Base-by-base conservation (phyloP, 1,284 basidiomycete genomes). In the Trametes polyzona region DNA sequence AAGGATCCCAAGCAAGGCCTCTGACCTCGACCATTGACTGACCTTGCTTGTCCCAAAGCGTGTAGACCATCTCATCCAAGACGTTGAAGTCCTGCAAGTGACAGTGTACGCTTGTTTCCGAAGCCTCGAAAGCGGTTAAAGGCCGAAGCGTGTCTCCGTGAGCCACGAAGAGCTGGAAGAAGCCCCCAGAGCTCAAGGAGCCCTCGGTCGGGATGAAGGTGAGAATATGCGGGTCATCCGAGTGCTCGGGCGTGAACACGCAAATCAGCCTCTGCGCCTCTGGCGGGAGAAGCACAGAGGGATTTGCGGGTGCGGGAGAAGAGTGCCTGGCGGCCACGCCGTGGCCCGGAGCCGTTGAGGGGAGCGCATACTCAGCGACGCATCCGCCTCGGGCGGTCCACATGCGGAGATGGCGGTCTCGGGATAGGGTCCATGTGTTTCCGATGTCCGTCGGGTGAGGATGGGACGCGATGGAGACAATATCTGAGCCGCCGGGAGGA, bases 381-480 rank as follows among this genome's bases (percentile, higher is more conserved):
- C 89, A 91, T 26, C 88, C 87, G 47, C 83, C 78, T 66, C 84
- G 83, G 37, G 83, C 77, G 61, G 85, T 87, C 94, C 95, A 98
- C 39, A 92, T 79, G 46, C 93, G 83, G 41, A 97, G 77, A 52
- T 88, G 89, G 54, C 89, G 83, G 75, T 97, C 94, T 55, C 93
- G 81, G n/a, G 94, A 94, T 46, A 97, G 80, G 1, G 93, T 89
- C 83, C 93, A 96, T 19, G 89, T 74, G 59, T 90, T 79, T 11
- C 80, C 81, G 55, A 88, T 78, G 65, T 92, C 86, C 36, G 87
- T 88, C 14, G 90, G 88, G 72, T 84, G 85, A 29, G 86, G 83
- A 68, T 86, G 80, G 47, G 83, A 84, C 4, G 87, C 80, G 27
- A 90, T 76, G 37, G 87, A 84, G 39, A 92, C 76, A 42, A 91